Conservation (phyloP, 1,139 yeast species). For the Kluyveromyces sp. region DNA sequence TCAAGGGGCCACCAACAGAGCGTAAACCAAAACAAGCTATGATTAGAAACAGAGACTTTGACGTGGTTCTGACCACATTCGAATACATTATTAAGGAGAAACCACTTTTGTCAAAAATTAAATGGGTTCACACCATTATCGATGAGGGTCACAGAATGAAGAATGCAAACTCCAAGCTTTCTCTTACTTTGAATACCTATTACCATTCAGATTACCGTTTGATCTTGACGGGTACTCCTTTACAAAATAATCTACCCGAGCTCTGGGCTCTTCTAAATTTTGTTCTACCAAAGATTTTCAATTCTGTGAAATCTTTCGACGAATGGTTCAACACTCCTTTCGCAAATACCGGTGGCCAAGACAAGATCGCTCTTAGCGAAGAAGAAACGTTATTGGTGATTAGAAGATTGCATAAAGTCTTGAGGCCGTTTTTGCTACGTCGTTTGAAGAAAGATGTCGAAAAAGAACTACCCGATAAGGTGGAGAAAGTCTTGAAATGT, state of each 20-base stretch:
- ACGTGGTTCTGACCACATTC: slow-evolving; percentile 69
- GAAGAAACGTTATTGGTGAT: slow-evolving; percentile 93
- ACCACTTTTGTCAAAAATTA: slow-evolving; percentile 56
- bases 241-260: slow-evolving; percentile 79
- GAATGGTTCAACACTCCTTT: slow-evolving; percentile 87
- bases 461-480: slow-evolving; percentile 90
- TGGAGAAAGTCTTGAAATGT: slow-evolving; percentile 91
- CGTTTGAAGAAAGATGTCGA: slow-evolving; percentile 96
- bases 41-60: slow-evolving; percentile 61
- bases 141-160: slow-evolving; percentile 91
- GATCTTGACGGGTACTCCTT: slow-evolving; percentile 81
- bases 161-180: slow-evolving; percentile 67
- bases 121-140: slow-evolving; percentile 81
- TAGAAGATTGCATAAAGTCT: slow-evolving; percentile 90
- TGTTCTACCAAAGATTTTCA: slow-evolving; percentile 72
- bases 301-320: slow-evolving; percentile 78
- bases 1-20: slow-evolving; percentile 68
- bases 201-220: slow-evolving; percentile 71
- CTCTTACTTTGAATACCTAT: slow-evolving; percentile 62
- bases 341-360: slow-evolving; percentile 76
- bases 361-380: slow-evolving; percentile 71
- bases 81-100: slow-evolving; percentile 74
- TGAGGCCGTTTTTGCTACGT: slow-evolving; percentile 88
- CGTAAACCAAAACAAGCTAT: slow-evolving; percentile 60
- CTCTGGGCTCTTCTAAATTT: slow-evolving; percentile 77